Evolutionary conservation across 2,329 filamentous ascomycete genomes (phyloP).

Genomic region (Aspergillus vadensis): DNA sequence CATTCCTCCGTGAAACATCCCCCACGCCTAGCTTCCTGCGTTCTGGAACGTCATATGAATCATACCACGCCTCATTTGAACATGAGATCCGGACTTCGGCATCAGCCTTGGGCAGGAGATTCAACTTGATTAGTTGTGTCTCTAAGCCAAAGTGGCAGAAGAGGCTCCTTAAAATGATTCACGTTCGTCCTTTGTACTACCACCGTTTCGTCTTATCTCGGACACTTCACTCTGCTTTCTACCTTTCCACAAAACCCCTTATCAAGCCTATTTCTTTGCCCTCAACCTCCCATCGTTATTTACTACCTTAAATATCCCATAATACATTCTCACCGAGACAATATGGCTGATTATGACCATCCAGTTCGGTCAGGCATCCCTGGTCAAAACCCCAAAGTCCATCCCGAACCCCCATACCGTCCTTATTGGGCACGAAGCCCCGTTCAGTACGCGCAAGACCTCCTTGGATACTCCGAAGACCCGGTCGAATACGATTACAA

Average conservation of each 20-base stretch:
- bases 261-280: neutral
- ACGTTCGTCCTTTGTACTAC: constrained; percentile 21
- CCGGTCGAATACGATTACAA: constrained; percentile 48
- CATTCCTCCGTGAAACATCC: constrained; percentile 8
- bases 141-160: neutral
- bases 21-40: neutral
- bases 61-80: constrained; percentile 3
- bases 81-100: neutral
- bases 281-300: neutral
- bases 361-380: constrained; percentile 23
- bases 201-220: neutral
- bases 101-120: neutral
- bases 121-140: neutral
- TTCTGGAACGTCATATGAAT: constrained; percentile 9
- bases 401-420: constrained; percentile 29
- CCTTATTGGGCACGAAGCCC: constrained; percentile 44
- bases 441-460: constrained; percentile 42
- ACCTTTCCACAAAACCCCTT: neutral
- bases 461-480: constrained; percentile 43
- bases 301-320: neutral
- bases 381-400: constrained; percentile 11
- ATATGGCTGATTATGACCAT: constrained; percentile 28
- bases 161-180: constrained; percentile 9
- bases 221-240: neutral
- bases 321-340: neutral